phyloP scores from a whole-genome alignment of 2,329 filamentous ascomycete genomes.

The Knufia fluminis region DNA sequence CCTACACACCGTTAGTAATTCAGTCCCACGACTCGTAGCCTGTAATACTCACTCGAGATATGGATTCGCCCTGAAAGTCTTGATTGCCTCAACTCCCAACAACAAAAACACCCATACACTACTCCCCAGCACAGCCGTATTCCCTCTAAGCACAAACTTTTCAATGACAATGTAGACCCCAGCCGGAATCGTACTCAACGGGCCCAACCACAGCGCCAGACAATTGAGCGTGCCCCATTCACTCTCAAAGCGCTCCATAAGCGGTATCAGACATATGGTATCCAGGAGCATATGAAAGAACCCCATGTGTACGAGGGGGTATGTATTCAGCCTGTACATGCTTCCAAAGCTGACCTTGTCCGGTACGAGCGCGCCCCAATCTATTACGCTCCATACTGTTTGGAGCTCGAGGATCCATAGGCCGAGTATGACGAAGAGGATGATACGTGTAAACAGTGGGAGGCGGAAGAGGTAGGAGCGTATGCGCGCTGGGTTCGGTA shows the following conservation, averaged over 20 bases:
- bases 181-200: slow-evolving; percentile 72
- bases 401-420: slow-evolving; percentile 64
- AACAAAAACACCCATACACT: slow-evolving; percentile 92
- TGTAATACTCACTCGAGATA: slow-evolving; percentile 49
- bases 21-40: neutral
- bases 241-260: slow-evolving; percentile 85
- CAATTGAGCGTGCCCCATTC: slow-evolving; percentile 86
- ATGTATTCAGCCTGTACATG: slow-evolving; percentile 93
- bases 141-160: slow-evolving; percentile 58
- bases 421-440: slow-evolving; percentile 56
- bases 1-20: slow-evolving; percentile 28
- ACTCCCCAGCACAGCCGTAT: slow-evolving; percentile 65
- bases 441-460: slow-evolving; percentile 73
- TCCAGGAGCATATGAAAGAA: slow-evolving; percentile 76
- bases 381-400: slow-evolving; percentile 59
- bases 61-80: slow-evolving; percentile 73
- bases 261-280: slow-evolving; percentile 67
- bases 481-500: slow-evolving; percentile 61
- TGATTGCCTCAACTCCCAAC: slow-evolving; percentile 73
- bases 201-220: slow-evolving; percentile 80
- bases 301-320: slow-evolving; percentile 73
- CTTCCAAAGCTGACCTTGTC: slow-evolving; percentile 66
- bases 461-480: slow-evolving; percentile 74
- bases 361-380: slow-evolving; percentile 74
- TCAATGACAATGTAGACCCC: slow-evolving; percentile 73